phyloP scores from a whole-genome alignment of 306 rosid genomes.

The Rosa lucieae region DNA sequence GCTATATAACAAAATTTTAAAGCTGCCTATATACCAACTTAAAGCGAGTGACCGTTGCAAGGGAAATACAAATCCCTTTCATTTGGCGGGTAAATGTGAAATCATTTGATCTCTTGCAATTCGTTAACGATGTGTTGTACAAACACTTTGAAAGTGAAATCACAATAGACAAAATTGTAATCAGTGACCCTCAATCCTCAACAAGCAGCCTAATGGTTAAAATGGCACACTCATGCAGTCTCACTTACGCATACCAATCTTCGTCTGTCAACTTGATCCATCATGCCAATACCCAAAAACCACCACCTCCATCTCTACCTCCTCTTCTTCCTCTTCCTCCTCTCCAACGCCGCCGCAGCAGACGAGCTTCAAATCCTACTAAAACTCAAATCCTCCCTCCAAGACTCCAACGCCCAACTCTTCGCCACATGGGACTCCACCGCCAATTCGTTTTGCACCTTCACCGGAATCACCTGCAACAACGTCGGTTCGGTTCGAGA shows the following conservation, averaged over 20 bases:
- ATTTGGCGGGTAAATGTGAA: slow-evolving; percentile 5
- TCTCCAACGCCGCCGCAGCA: slow-evolving; percentile 43
- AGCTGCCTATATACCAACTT: background rate
- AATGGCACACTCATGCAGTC: slow-evolving; percentile 2
- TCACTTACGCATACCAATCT: background rate
- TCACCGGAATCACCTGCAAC: slow-evolving; percentile 63
- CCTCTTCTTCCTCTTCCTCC: slow-evolving; percentile 35
- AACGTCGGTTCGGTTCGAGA: slow-evolving; percentile 34
- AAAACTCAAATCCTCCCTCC: slow-evolving; percentile 49
- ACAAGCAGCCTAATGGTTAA: background rate
- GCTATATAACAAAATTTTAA: too few relatives aligned
- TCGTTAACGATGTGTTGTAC: background rate
- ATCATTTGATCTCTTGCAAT: background rate
- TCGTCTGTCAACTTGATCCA: background rate
- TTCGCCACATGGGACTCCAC: slow-evolving; percentile 49
- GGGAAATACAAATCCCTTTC: background rate
- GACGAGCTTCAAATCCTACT: slow-evolving; percentile 54
- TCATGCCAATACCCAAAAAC: background rate
- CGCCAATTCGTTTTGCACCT: slow-evolving; percentile 34
- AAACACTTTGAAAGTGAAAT: background rate
- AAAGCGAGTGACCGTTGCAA: background rate
- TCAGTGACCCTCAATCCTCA: background rate
- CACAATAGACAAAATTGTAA: background rate
- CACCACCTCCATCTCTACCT: slow-evolving; percentile 3
- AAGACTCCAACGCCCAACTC: slow-evolving; percentile 13